Evolutionary conservation across 371 early-diverging fungal species (phyloP), one percentile per base, ranked within the genome.

Genomic region (Zopfochytrium polystomum): DNA sequence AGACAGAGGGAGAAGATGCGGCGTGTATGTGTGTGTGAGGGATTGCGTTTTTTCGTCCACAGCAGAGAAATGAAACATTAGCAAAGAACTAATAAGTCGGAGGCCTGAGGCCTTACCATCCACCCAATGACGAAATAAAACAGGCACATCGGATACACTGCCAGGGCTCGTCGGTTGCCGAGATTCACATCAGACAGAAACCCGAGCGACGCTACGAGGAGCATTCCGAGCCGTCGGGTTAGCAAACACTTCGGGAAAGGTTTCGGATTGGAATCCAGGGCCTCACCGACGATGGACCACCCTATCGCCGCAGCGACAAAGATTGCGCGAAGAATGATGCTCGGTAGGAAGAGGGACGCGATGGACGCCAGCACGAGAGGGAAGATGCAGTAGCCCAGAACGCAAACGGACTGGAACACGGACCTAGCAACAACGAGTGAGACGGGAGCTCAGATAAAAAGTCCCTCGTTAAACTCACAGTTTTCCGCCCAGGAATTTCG

Each of bases 361-460:
- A 92, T 63, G 18, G 91, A 80, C 18, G 88, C 89, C 20, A 89
- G 70, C 0, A 90, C 89, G 56, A 95, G 79, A 6, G 96, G 96
- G 70, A 93, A 96, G 56, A 95, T 73, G 74, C 96, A 96, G 77
- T 96, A 96, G 2, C 95, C 95, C 46, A 96, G 82, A 11, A 93
- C 88, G 70, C 96, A 96, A 4, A 96, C 91, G 65, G 87, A 88
- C 68, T 95, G 95, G 72, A 93, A 92, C 68, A 96, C 93, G 1
- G 94, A 92, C 3, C 90, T 90, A 69, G 7, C 11, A 9, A 48
- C 33, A 18, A 11, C 30, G 15, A 1, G 15, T 26, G 5, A 42
- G 42, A 38, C 18, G 7, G 11, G 18, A 38, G 11, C 11, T 38
- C 7, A 38, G 47, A 26, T 15, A 31, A 22, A 5, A 29, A 20